Base-by-base conservation (phyloP, 129 eudicot genomes). In the Flaveria bidentis region DNA sequence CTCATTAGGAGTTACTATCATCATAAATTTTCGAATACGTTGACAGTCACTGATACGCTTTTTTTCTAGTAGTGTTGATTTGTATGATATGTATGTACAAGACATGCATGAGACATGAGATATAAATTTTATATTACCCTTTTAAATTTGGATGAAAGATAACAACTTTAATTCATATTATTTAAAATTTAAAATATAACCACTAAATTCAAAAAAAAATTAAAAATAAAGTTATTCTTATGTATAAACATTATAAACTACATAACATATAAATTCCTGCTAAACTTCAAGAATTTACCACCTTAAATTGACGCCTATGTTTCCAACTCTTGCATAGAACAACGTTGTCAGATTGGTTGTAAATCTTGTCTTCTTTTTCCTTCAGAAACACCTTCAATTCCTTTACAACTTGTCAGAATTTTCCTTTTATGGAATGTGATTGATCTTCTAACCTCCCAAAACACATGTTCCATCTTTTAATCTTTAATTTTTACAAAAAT, bases 281-380 rank as follows among this genome's bases (percentile, higher is more conserved):
- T 25, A 12, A 61, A 58, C 14, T 57, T 57, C 0, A 45, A 45
- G 13, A 45, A 11, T 45, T 10, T 20, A 11, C 16, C 56, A 71
- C 78, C 73, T 55, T 78, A 83, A 73, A 67, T 52, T 71, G 76
- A 79, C 82, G 47, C 72, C 71, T 71, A 71, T 78, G 30, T 47
- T 73, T 22, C 61, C 67, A 42, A 70, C 61, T 45, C 80, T 71
- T 36, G 63, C 22, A 53, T 57, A 78, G 47, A 83, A 78, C 73
- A 60, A 83, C 49, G 60, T 73, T 83, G 83, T 83, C 83, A 83
- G 81, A 26, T 47, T 26, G 60, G 60, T 72, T 53, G 78, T 64
- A 78, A 17, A 60, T 69, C 61, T 36, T 69, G 81, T 81, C 81
- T 42, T 58, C 16, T 61, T 81, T 75, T 76, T 61, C 66, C 3